phyloP scores from a whole-genome alignment of 805 yeast species.

The Citeromyces matritensis region DNA sequence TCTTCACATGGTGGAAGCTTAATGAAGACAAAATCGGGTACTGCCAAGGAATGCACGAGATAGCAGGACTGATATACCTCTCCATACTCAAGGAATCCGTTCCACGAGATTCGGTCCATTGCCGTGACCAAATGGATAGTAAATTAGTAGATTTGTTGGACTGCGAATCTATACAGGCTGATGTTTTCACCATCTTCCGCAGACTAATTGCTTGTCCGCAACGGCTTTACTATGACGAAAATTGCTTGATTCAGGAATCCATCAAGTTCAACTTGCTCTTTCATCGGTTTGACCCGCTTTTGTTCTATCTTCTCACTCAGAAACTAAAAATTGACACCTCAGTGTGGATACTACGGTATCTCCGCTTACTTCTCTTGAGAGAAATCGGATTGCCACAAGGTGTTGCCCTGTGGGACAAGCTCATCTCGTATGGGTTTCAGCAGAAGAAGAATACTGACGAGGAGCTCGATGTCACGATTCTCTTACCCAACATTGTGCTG shows the following conservation, averaged over 20 bases:
- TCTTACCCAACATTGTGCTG: conserved; percentile 25
- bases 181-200: conserved; percentile 25
- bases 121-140: conserved; percentile 8
- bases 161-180: conserved; percentile 20
- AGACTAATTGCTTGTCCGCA: conserved; percentile 19
- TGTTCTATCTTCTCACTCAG: conserved; percentile 26
- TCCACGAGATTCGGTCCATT: conserved; percentile 2
- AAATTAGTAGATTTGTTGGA: conserved; percentile 21
- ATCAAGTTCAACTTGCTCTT: conserved; percentile 29
- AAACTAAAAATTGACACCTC: conserved; percentile 33
- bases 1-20: conserved; percentile 34
- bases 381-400: conserved; percentile 25
- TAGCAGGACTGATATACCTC: conserved; percentile 30
- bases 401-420: conserved; percentile 31
- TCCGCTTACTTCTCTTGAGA: conserved; percentile 27
- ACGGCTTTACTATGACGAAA: conserved; percentile 21
- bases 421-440: conserved; percentile 17
- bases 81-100: conserved; percentile 21
- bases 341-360: conserved; percentile 39
- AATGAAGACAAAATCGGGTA: conserved; percentile 18
- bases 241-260: conserved; percentile 25
- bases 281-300: conserved; percentile 33
- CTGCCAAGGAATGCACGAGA: conserved; percentile 41
- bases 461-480: conserved; percentile 11
- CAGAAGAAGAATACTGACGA: conserved; percentile 3